Conservation (phyloP, 129 eudicot species). For the Escallonia rubra region DNA sequence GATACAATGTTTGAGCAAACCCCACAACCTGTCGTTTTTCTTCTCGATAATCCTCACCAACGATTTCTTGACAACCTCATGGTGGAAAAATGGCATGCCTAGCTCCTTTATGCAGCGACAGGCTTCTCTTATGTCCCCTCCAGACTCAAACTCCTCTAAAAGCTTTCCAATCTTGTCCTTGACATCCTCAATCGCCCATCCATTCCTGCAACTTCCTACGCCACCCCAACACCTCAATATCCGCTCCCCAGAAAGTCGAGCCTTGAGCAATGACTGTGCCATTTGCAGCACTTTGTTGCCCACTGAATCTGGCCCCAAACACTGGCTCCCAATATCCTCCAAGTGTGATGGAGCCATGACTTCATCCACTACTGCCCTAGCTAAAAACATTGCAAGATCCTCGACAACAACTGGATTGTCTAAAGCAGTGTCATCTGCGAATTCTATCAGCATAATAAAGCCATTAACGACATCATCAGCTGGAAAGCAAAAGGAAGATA, state of each 20-base stretch:
- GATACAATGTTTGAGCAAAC: slow-evolving; percentile 53
- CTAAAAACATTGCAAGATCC: slow-evolving; percentile 83
- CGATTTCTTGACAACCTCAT: slow-evolving; percentile 89
- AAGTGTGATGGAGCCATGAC: slow-evolving; percentile 78
- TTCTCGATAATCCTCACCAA: slow-evolving; percentile 67
- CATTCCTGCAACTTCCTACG: slow-evolving; percentile 61
- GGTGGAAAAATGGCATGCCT: slow-evolving; percentile 94
- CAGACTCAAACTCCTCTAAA: slow-evolving; percentile 82
- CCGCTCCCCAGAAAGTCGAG: slow-evolving; percentile 87
- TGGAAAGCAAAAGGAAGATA: slow-evolving; percentile 71
- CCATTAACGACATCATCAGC: slow-evolving; percentile 83
- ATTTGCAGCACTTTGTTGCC: slow-evolving; percentile 63
- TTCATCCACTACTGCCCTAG: slow-evolving; percentile 86
- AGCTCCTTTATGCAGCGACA: slow-evolving; percentile 77
- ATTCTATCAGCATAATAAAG: slow-evolving; percentile 70
- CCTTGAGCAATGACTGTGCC: slow-evolving; percentile 71
- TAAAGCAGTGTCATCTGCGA: slow-evolving; percentile 82
- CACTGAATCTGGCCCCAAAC: slow-evolving; percentile 36
- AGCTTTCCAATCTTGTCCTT: slow-evolving; percentile 74
- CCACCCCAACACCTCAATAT: slow-evolving; percentile 98
- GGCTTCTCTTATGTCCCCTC: slow-evolving; percentile 78
- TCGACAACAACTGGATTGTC: slow-evolving; percentile 81
- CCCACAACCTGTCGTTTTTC: slow-evolving; percentile 70
- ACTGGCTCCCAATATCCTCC: slow-evolving; percentile 58
- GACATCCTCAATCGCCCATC: slow-evolving; percentile 87